A percentile compares a stretch with the other conserved stretches of the same genome.
These are phyloP conservation scores for Ampelomyces quisqualis DNA, from an alignment of 2,329 filamentous ascomycete species.

Conservation along the genomic window DNA sequence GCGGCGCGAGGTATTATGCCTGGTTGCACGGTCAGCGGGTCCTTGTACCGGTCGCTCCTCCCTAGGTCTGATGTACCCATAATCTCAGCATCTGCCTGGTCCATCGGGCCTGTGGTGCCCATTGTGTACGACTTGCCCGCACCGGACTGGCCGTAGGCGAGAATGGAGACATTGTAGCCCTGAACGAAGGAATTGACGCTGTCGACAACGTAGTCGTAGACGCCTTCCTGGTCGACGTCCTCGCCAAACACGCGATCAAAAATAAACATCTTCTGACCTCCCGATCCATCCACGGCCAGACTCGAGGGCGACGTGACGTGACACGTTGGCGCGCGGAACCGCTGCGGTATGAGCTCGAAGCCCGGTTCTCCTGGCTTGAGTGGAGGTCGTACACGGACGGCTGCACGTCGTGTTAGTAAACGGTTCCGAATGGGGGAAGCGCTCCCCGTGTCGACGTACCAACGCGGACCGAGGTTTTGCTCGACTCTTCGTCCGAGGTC, in stretches of 20 bases:
- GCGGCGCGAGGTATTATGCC: conserved; percentile 96
- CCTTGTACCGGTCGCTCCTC: too few relatives aligned
- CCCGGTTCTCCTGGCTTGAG: conserved; percentile 82
- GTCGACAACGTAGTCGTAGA: conserved; percentile 93
- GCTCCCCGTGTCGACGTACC: conserved; percentile 62
- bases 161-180: conserved; percentile 96
- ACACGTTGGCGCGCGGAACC: conserved; percentile 90
- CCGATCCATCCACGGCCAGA: conserved; percentile 83
- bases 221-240: conserved; percentile 78
- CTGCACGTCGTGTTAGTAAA: conserved; percentile 52
- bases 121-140: conserved; percentile 98
- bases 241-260: conserved; percentile 93
- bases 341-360: conserved; percentile 90
- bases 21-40: conserved; percentile 43
- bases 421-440: conserved; percentile 5
- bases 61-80: conserved; percentile 90
- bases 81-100: conserved; percentile 67
- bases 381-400: conserved; percentile 87
- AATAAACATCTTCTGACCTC: conserved; percentile 91
- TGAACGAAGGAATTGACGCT: conserved; percentile 88
- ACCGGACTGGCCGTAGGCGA: conserved; percentile 96
- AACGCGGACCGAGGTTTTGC: conserved; percentile 91
- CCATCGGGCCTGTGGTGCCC: conserved; percentile 85
- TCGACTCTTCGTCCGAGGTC: conserved; percentile 79
- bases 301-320: conserved; percentile 84